phyloP scores from a whole-genome alignment of 208 protist species.

The Vickermania spadyakhi region DNA sequence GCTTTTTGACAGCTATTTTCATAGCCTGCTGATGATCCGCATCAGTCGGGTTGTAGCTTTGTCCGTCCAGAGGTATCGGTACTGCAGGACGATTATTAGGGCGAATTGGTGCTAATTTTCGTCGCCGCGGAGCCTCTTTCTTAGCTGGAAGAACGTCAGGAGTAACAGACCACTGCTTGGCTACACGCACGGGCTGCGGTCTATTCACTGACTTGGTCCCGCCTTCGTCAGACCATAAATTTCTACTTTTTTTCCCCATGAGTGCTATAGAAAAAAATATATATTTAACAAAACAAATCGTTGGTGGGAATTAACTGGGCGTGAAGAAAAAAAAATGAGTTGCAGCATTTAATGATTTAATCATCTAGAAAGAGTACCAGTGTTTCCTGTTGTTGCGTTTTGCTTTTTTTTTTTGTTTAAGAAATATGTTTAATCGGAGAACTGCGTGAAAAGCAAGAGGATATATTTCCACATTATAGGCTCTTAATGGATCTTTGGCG shows the following conservation, averaged over 20 bases:
- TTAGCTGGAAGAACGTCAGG: conserved; percentile 54
- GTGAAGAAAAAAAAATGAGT: neutral
- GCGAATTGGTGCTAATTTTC: conserved; percentile 57
- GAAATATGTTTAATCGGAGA: no score
- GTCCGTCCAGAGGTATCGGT: conserved; percentile 47
- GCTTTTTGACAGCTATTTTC: conserved; percentile 35
- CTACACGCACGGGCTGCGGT: conserved; percentile 32
- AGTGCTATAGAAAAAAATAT: neutral
- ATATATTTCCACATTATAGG: conserved; percentile 43
- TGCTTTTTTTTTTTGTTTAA: no score
- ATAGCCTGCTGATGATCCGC: conserved; percentile 71
- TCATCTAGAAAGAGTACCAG: no score
- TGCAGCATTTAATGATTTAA: no score
- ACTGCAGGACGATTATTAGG: conserved; percentile 82
- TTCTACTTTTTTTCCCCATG: conserved; percentile 21
- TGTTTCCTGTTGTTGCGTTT: no score
- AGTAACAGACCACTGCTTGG: conserved; percentile 49
- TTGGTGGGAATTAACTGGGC: neutral
- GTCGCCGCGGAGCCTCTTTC: conserved; percentile 41
- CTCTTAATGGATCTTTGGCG: conserved; percentile 81
- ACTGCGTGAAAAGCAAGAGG: no score
- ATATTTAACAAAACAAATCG: neutral
- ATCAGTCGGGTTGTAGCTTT: conserved; percentile 83
- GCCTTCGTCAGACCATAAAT: conserved; percentile 48
- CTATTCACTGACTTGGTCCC: conserved; percentile 37